phyloP scores from a whole-genome alignment of 108 stramenopile genomes.

The Bacterosira constricta region DNA sequence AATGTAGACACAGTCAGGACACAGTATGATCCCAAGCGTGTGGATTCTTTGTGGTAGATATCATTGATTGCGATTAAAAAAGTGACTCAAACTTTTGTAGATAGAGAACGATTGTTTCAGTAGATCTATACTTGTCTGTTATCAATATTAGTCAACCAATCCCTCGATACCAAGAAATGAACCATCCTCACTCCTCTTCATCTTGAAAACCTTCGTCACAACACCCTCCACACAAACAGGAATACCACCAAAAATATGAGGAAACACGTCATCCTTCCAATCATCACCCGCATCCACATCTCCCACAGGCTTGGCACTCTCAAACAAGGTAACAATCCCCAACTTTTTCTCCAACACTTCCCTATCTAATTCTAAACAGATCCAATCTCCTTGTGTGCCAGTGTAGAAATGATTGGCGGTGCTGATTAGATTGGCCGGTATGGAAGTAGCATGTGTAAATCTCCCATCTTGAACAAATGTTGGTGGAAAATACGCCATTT shows the following conservation, averaged over 20 bases:
- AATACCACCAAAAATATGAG: slow-evolving; percentile 88
- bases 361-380: slow-evolving; percentile 75
- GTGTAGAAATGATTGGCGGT: slow-evolving; percentile 90
- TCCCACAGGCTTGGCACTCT: slow-evolving; percentile 78
- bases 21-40: no score
- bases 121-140: background rate
- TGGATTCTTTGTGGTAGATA: no score
- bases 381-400: slow-evolving; percentile 65
- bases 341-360: slow-evolving; percentile 41
- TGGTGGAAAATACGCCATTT: slow-evolving; percentile 81
- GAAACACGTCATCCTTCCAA: slow-evolving; percentile 57
- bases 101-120: background rate
- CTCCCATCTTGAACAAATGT: slow-evolving; percentile 80
- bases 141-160: slow-evolving; percentile 37
- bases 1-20: no score
- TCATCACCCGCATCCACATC: slow-evolving; percentile 34
- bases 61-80: no score
- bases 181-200: slow-evolving; percentile 67
- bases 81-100: no score
- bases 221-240: slow-evolving; percentile 60
- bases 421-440: slow-evolving; percentile 60
- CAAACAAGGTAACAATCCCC: slow-evolving; percentile 74
- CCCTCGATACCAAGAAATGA: slow-evolving; percentile 69
- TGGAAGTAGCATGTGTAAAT: slow-evolving; percentile 84
- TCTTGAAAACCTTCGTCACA: slow-evolving; percentile 64